These are phyloP conservation scores for Thraustochytrium sp. DNA, from an alignment of 352 stramenopile species.

Conservation along the genomic window DNA sequence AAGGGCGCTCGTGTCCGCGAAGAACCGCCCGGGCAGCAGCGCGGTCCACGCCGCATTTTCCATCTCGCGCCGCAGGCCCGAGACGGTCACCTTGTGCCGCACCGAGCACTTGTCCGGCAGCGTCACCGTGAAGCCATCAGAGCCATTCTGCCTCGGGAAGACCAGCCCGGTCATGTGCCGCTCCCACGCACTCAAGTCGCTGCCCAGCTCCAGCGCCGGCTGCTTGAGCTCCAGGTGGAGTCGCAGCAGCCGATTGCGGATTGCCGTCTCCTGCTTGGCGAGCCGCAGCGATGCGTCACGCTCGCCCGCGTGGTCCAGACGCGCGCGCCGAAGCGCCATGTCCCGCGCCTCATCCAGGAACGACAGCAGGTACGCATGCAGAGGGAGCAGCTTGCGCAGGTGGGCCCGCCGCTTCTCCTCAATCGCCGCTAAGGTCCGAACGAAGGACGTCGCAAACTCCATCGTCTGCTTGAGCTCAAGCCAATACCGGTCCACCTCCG, in stretches of 20 bases:
- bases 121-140: neutral
- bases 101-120: neutral
- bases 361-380: neutral
- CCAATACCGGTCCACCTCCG: conserved; percentile 10
- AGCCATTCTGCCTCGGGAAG: neutral
- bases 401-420: neutral
- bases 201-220: neutral
- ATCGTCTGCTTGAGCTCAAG: neutral
- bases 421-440: neutral
- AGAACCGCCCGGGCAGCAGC: conserved; percentile 17
- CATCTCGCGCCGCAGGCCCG: neutral
- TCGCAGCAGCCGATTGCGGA: neutral
- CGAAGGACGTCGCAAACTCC: neutral
- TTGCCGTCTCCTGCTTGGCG: neutral
- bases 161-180: neutral
- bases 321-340: neutral
- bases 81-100: conserved; percentile 4
- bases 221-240: neutral
- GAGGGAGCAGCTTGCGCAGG: neutral
- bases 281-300: neutral
- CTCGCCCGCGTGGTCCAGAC: neutral
- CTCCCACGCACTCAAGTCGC: neutral
- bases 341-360: neutral
- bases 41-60: neutral
- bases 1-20: neutral